Percentiles rank a stretch among this genome's conserved stretches.
phyloP scores from a whole-genome alignment of 1,139 yeast species.

The Geotrichum citri-aurantii region DNA sequence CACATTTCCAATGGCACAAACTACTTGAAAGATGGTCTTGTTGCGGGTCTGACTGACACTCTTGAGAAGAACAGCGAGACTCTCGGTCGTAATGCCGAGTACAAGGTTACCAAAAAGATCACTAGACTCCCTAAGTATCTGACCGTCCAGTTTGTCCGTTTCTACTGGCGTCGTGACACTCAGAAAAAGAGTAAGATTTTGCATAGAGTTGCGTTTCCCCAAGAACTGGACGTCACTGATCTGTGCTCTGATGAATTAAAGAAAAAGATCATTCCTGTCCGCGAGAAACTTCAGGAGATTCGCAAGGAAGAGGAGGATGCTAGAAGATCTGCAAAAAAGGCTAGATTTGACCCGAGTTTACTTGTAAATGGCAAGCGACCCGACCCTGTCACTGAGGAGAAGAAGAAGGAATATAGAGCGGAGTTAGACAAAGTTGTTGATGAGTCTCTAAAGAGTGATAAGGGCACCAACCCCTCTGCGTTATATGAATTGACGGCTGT shows the following conservation, averaged over 20 bases:
- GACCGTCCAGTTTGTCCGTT: conserved; percentile 88
- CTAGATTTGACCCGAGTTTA: conserved; percentile 34
- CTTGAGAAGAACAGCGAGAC: conserved; percentile 72
- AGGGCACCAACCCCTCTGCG: conserved; percentile 81
- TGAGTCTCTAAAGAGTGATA: conserved; percentile 35
- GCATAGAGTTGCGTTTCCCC: conserved; percentile 91
- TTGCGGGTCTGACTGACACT: conserved; percentile 66
- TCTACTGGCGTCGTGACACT: conserved; percentile 92
- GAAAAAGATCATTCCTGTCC: conserved; percentile 56
- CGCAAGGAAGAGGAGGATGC: conserved; percentile 73
- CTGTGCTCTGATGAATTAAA: conserved; percentile 72
- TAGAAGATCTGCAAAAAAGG: conserved; percentile 67
- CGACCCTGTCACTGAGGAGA: conserved; percentile 33
- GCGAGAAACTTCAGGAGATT: conserved; percentile 73
- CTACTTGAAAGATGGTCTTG: conserved; percentile 79
- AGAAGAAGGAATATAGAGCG: conserved; percentile 37
- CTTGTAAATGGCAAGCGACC: conserved; percentile 33
- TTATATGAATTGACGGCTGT: conserved; percentile 78
- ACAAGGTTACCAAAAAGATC: conserved; percentile 62
- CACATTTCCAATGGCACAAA: conserved; percentile 84
- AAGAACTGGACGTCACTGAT: conserved; percentile 83
- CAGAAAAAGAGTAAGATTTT: conserved; percentile 86
- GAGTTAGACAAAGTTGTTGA: conserved; percentile 31
- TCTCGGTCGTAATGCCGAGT: conserved; percentile 64
- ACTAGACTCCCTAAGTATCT: conserved; percentile 80